Conservation (phyloP, 768 basidiomycete species). For the Phaffia tasmanica region DNA sequence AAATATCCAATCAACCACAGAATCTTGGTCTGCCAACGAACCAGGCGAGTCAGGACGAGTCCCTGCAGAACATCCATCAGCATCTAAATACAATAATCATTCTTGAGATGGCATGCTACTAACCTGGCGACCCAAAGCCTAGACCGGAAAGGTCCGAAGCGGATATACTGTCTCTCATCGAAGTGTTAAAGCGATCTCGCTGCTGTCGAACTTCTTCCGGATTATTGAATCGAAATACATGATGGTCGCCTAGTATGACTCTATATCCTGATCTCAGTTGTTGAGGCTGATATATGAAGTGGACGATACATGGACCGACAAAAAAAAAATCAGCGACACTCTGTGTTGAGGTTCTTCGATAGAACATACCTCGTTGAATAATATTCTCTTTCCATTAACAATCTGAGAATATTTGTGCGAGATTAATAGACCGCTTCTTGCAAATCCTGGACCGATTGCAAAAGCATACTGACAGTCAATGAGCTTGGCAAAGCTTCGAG, state of each 20-base stretch:
- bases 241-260: conserved; percentile 92
- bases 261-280: conserved; percentile 89
- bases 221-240: conserved; percentile 77
- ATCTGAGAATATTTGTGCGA: conserved; percentile 46
- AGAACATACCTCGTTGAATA: conserved; percentile 55
- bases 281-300: conserved; percentile 45
- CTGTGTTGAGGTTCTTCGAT: not conserved
- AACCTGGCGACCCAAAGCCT: conserved; percentile 36
- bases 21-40: conserved; percentile 55
- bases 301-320: too few relatives aligned
- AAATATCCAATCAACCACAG: conserved; percentile 76
- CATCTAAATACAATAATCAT: too few relatives aligned
- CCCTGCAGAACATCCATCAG: not conserved
- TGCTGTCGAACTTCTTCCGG: conserved; percentile 88
- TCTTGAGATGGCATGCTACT: conserved; percentile 37
- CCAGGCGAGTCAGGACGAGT: conserved; percentile 58
- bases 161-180: conserved; percentile 53
- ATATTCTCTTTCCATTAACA: conserved; percentile 82
- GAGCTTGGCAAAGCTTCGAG: conserved; percentile 68
- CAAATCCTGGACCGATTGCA: too few relatives aligned
- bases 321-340: not conserved
- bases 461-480: conserved; percentile 56
- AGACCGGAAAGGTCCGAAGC: conserved; percentile 54
- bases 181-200: conserved; percentile 65
- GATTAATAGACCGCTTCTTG: not conserved